phyloP scores from a whole-genome alignment of 169 alveolate genomes.

The Plasmodium inui region DNA sequence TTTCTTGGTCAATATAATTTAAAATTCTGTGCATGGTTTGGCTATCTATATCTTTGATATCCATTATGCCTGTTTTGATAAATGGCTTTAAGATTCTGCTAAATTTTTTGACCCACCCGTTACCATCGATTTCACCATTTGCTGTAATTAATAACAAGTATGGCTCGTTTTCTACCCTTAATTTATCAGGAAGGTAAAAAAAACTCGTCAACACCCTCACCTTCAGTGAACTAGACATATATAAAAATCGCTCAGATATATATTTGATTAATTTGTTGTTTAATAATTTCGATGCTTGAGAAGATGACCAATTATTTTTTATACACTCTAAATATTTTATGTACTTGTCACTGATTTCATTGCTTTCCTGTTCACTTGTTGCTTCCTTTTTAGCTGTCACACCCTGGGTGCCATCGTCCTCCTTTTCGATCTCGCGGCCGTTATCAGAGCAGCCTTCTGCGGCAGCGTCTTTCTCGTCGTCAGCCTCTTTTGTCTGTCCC shows the following conservation, averaged over 20 bases:
- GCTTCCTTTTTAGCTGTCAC: neutral
- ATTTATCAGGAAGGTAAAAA: constrained; percentile 80
- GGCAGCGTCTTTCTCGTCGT: neutral
- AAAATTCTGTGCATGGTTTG: constrained; percentile 92
- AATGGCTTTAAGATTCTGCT: constrained; percentile 88
- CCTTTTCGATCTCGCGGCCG: neutral
- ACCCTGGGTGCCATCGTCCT: constrained; percentile 2
- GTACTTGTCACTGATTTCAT: constrained; percentile 71
- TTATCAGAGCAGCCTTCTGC: neutral
- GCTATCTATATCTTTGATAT: constrained; percentile 90
- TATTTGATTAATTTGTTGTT: constrained; percentile 82
- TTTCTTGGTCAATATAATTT: constrained; percentile 88
- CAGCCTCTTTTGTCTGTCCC: neutral
- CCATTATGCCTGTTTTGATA: constrained; percentile 89
- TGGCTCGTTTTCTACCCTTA: constrained; percentile 69
- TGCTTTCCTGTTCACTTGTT: constrained; percentile 34
- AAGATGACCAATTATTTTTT: constrained; percentile 87
- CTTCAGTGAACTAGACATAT: constrained; percentile 85
- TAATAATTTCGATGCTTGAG: constrained; percentile 87
- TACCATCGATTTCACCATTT: constrained; percentile 90
- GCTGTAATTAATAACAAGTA: constrained; percentile 77
- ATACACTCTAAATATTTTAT: constrained; percentile 79
- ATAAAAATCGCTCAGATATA: constrained; percentile 84
- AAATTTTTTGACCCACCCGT: constrained; percentile 93
- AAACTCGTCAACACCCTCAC: constrained; percentile 86